Conservation (phyloP, 192 early-diverging fungal genomes). For the Coemansia sp. region DNA sequence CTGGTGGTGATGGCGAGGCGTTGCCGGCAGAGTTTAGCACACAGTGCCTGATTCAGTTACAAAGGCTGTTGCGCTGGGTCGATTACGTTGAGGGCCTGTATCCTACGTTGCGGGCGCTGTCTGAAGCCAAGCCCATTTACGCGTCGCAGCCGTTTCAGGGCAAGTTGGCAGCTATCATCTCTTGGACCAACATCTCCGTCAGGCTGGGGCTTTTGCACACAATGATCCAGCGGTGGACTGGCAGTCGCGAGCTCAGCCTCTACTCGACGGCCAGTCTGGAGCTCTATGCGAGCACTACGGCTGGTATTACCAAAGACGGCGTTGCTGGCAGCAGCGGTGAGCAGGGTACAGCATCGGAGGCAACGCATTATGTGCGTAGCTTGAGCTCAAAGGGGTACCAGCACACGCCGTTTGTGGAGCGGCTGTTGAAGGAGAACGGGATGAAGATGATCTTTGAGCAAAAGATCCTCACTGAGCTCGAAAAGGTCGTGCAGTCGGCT, state of each 20-base stretch:
- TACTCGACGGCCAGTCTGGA: constrained; percentile 19
- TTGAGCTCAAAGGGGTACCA: constrained; percentile 18
- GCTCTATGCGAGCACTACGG: constrained; percentile 23
- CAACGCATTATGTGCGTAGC: neutral
- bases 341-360: neutral
- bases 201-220: constrained; percentile 68
- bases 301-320: constrained; percentile 20
- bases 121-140: constrained; percentile 65
- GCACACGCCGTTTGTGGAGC: constrained; percentile 76
- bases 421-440: constrained; percentile 79
- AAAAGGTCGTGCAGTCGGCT: constrained; percentile 59
- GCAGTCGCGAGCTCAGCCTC: constrained; percentile 54
- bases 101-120: constrained; percentile 63
- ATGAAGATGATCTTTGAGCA: constrained; percentile 74
- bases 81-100: constrained; percentile 78
- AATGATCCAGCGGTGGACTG: constrained; percentile 83
- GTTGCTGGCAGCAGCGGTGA: neutral
- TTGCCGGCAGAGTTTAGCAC: constrained; percentile 27
- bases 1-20: neutral
- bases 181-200: constrained; percentile 73
- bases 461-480: constrained; percentile 63
- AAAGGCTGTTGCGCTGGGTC: constrained; percentile 69
- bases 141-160: constrained; percentile 64
- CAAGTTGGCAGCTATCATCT: constrained; percentile 68
- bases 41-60: constrained; percentile 59